Evolutionary conservation across 1,284 basidiomycete genomes (phyloP), one percentile per base, ranked within the genome.

Genomic region (Malassezia globosa): DNA sequence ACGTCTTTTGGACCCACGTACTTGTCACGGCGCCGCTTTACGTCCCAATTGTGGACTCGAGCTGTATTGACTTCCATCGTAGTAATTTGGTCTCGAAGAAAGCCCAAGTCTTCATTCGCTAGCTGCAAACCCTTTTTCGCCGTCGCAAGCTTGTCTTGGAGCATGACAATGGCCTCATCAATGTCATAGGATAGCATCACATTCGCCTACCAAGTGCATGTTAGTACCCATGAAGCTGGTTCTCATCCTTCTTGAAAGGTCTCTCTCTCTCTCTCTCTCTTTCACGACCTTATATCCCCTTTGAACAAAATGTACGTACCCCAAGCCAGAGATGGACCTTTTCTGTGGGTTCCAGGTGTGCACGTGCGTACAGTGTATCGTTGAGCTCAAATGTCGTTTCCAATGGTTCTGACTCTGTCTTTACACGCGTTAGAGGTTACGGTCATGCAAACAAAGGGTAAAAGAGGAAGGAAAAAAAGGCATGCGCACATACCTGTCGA

Each of bases 1-100:
- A n/a, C n/a, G n/a, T n/a, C n/a, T n/a, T n/a, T n/a, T n/a, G n/a
- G n/a, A n/a, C n/a, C n/a, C n/a, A n/a, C n/a, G n/a, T n/a, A n/a
- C n/a, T n/a, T n/a, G n/a, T 84, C 81, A 66, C 85, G 76, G 64
- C 87, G 76, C 55, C 83, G 76, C 69, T 86, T 87, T 37, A 92
- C 87, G 69, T 92, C 88, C 84, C 85, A 90, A 68, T 97, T 97
- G 73, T 94, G 95, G 46, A 95, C 84, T 29, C 92, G 77, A 7
- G 92, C 92, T 22, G 87, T 92, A 72, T 96, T 96, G 54, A 97
- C 92, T 72, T 97, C 90, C 85, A 95, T 95, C 13, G 94, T 81
- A 4, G 92, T 97, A 45, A 92, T 80, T 73, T 97, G 92, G 69
- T 97, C 92, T 46, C 89, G 78, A 54, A 97, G 74, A 72, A 88